Base-by-base conservation (phyloP, 164 flowering plant genomes). In the Liquidambar formosana region DNA sequence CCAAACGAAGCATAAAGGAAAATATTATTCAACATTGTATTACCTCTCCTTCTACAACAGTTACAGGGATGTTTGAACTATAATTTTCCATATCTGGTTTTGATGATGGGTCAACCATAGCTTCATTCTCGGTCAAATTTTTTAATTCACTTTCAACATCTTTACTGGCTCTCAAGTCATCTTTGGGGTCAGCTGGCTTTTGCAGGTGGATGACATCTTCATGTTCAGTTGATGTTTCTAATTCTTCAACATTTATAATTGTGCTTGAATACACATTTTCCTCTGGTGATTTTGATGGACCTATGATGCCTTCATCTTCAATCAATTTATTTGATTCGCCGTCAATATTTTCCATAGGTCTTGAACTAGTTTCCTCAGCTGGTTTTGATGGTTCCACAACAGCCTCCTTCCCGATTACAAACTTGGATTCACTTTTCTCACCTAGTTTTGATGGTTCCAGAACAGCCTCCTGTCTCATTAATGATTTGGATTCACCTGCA, bases 81-180 rank as follows among this genome's bases (percentile, higher is more conserved):
- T 38, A 5, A 12, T 4, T 47, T 68, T 26, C 54, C 19, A 18
- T 52, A 6, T 13, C 67, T 70, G 14, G 21, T 8, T 28, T 13
- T 38, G 47, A 43, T 38, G 47, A 43, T 19, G 4, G 3, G 46
- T 8, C 11, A 61, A n/a, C 8, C 13, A 43, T 56, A 16, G 25
- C 46, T 61, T 49, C 66, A 12, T 48, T 57, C 16, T 63, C 54
- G 25, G 28, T 27, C 11, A 48, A 19, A 8, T 49, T 38, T 61
- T 61, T 14, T 0, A 59, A 22, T 69, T 57, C 52, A 14, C 44
- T 28, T 64, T 57, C 68, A 71, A 9, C 38, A 38, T 48, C 61
- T 60, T 49, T 18, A 43, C 6, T 51, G 23, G 58, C 52, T 48
- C 5, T 9, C 22, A 49, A 59, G 33, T 10, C 47, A 18, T 8